Evolutionary conservation across 2,329 filamentous ascomycete species (phyloP).

Genomic region (Aspergillus tanneri): DNA sequence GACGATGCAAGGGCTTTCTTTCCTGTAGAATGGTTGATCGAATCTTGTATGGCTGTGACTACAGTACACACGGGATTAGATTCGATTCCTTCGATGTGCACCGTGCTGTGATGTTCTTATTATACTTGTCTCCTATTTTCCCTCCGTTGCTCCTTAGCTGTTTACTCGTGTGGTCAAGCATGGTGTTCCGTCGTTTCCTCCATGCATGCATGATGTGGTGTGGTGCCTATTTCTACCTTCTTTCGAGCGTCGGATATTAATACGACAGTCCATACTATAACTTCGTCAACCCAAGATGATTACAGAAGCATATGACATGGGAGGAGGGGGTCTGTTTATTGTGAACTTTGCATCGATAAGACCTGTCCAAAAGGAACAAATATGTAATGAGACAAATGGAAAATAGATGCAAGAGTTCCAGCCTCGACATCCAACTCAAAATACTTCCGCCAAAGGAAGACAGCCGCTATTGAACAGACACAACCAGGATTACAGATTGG

Average conservation of each 20-base stretch:
- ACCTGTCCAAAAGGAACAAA: neutral
- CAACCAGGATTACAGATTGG: too few species aligned
- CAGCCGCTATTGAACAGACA: constrained; percentile 6
- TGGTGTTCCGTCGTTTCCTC: constrained; percentile 5
- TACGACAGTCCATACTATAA: too few species aligned
- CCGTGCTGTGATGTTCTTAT: constrained; percentile 4
- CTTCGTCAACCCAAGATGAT: neutral
- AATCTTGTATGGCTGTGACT: constrained; percentile 2
- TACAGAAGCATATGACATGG: too few species aligned
- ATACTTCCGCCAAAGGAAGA: constrained; percentile 1
- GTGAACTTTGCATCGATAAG: too few species aligned
- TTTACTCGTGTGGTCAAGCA: neutral
- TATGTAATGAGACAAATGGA: constrained; percentile 1
- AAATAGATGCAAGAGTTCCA: constrained; percentile 20
- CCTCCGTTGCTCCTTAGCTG: constrained; percentile 1
- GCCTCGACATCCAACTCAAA: constrained; percentile 17
- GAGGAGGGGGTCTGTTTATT: too few species aligned
- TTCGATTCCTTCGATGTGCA: neutral
- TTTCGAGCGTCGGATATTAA: too few species aligned
- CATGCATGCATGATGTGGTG: constrained; percentile 7
- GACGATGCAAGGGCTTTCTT: neutral
- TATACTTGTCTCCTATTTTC: neutral
- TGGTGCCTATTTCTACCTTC: neutral
- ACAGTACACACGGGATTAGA: neutral
- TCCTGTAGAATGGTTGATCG: constrained; percentile 8